phyloP scores from a whole-genome alignment of 345 rosid species.

The Salix exigua region DNA sequence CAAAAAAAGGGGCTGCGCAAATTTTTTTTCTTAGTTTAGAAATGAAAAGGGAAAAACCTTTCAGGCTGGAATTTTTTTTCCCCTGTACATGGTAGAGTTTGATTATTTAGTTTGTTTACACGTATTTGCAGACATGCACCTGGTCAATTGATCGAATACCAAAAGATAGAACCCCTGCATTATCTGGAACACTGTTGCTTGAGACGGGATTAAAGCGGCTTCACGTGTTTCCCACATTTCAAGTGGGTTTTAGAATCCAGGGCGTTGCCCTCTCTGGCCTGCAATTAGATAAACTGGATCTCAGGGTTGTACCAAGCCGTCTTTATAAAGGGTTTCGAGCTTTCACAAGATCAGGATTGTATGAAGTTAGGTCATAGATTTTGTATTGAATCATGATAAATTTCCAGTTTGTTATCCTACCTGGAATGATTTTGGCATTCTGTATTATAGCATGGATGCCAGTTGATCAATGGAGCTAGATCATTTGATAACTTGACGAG shows the following conservation, averaged over 20 bases:
- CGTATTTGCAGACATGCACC: slow-evolving; percentile 55
- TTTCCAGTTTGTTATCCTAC: neutral
- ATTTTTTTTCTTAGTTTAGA: neutral
- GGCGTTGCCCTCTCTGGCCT: slow-evolving; percentile 86
- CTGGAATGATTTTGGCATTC: neutral
- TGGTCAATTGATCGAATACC: slow-evolving; percentile 90
- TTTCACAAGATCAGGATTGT: slow-evolving; percentile 70
- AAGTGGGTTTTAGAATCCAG: slow-evolving; percentile 75
- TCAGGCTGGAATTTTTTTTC: neutral
- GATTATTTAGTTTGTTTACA: neutral
- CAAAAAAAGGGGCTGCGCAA: neutral
- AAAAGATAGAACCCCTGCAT: slow-evolving; percentile 73
- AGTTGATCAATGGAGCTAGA: neutral
- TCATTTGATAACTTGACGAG: too few species aligned
- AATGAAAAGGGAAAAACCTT: neutral
- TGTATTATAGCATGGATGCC: neutral
- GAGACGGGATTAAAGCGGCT: slow-evolving; percentile 63
- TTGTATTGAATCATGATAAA: slow-evolving; percentile 3
- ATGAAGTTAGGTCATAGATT: slow-evolving; percentile 71
- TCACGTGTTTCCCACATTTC: slow-evolving; percentile 73
- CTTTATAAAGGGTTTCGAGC: slow-evolving; percentile 90
- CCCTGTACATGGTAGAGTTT: neutral
- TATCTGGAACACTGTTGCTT: slow-evolving; percentile 63
- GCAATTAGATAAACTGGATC: slow-evolving; percentile 72
- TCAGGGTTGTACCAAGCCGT: slow-evolving; percentile 58